Evolutionary conservation across 23 red algal genomes (phyloP), one percentile per base, ranked within the genome.

Genomic region (Agarophyton chilense): DNA sequence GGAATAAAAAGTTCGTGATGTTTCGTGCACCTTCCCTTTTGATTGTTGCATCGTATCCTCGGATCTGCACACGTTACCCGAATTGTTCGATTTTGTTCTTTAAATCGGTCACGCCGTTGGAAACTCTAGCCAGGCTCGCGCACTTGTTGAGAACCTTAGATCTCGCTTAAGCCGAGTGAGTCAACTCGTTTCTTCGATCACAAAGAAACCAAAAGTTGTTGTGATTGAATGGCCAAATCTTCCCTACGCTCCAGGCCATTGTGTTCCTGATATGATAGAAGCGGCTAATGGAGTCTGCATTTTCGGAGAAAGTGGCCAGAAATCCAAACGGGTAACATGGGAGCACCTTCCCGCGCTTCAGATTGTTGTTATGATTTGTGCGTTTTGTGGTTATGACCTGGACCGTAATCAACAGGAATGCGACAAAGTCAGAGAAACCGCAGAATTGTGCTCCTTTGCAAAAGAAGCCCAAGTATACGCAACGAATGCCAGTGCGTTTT

Each of bases 401-500:
- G 17, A 35, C 21, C 41, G 65, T 34, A 92, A 83, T 83, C 39
- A 83, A 72, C 34, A 44, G 12, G 58, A 82, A 50, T 58, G 61
- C 43, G 61, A 74, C 25, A 72, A 72, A 42, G 43, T 83, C 39
- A 50, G 53, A 0, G 36, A 31, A 7, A 14, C 31, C 10, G 26
- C 4, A 28, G 84, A 89, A 45, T 89, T 68, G 84, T 11, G 53
- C 39, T 45, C 5, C 10, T 61, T 89, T 50, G 31, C 45, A 25
- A 64, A 47, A 61, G 53, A n/a, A 2, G 60, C 67, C 17, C 22
- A n/a, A 10, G 76, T 92, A 6, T 82, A 82, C 56, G 77, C 78
- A n/a, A 82, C 89, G 0, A 74, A 92, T 77, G 89, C 77, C 34
- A 92, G 78, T 61, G 89, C 89, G 45, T 92, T 36, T 60, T 92